These are phyloP conservation scores for Ceratopteris richardii DNA, from an alignment of 75 land plant genomes.

Conservation along the genomic window DNA sequence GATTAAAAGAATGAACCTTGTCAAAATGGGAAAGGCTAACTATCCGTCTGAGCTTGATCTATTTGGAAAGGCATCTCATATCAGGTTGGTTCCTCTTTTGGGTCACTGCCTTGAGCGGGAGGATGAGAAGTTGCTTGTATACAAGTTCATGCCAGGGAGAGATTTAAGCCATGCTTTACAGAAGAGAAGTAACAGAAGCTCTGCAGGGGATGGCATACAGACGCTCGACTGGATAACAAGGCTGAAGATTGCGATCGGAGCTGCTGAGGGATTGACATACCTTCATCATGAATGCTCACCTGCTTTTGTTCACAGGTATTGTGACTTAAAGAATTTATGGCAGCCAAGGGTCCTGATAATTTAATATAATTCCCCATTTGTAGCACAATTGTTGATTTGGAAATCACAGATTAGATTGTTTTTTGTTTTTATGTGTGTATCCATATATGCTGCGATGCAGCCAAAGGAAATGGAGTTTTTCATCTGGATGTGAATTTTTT, in stretches of 20 bases:
- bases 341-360: not conserved
- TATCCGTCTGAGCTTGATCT: slow-evolving; percentile 65
- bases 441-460: not conserved
- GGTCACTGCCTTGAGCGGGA: slow-evolving; percentile 87
- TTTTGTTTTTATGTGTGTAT: not conserved
- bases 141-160: slow-evolving; percentile 76
- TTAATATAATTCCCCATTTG: too few species aligned
- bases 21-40: slow-evolving; percentile 40
- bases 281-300: slow-evolving; percentile 88
- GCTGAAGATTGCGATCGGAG: slow-evolving; percentile 82
- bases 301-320: slow-evolving; percentile 88
- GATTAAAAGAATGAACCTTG: slow-evolving; percentile 57
- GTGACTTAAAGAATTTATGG: not conserved
- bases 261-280: slow-evolving; percentile 71
- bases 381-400: too few species aligned
- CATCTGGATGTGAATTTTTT: too few species aligned
- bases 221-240: slow-evolving; percentile 92
- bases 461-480: too few species aligned
- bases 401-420: too few species aligned
- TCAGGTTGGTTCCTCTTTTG: slow-evolving; percentile 67
- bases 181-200: slow-evolving; percentile 28
- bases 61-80: slow-evolving; percentile 54
- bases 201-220: slow-evolving; percentile 52
- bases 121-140: slow-evolving; percentile 76
- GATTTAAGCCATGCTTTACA: slow-evolving; percentile 67